Evolutionary conservation across 2,329 filamentous ascomycete genomes (phyloP), one percentile per base, ranked within the genome.

Genomic region (Paecilomyces niveus): DNA sequence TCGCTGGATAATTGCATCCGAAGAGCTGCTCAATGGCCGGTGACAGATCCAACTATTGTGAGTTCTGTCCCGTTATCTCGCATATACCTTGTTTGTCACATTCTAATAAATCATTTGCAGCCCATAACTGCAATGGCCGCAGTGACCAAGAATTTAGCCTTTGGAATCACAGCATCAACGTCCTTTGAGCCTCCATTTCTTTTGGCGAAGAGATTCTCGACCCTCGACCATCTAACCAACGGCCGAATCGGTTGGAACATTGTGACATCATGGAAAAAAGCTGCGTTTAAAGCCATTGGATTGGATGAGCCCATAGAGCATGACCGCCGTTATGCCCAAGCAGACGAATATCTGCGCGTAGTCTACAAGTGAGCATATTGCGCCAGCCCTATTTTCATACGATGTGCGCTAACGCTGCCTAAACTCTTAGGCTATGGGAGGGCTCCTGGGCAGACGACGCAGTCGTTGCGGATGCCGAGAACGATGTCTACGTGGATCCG

Each of bases 231-330:
- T 67, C 73, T 88, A 51, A 87, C 85, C 0, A 74, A 79, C 2
- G 85, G 85, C 0, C 76, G 85, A 0, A 78, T 87, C 33, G 85
- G 83, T 0, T 87, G 85, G 85, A 88, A 88, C 61, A 86, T 88
- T 21, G 85, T 89, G 0, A 87, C 85, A 0, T 80, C 77, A 0
- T 86, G 81, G 78, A 84, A 84, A 67, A 86, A 86, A 64, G 78
- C 81, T 0, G 84, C 84, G 0, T 85, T 85, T 68, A 85, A 86
- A 64, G 83, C 83, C 0, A 85, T 87, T 57, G 84, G 84, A 0
- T 66, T 85, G 1, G 80, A 85, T 11, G 80, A 70, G 3, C 81
- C 81, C 0, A 82, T 84, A 32, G 80, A 84, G 58, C 85, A 87
- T 62, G 85, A 87, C 50, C 79, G 86, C 65, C 77, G 84, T 26